Conservation (phyloP, 495 filamentous ascomycete species). For the Acidiella bohemica region DNA sequence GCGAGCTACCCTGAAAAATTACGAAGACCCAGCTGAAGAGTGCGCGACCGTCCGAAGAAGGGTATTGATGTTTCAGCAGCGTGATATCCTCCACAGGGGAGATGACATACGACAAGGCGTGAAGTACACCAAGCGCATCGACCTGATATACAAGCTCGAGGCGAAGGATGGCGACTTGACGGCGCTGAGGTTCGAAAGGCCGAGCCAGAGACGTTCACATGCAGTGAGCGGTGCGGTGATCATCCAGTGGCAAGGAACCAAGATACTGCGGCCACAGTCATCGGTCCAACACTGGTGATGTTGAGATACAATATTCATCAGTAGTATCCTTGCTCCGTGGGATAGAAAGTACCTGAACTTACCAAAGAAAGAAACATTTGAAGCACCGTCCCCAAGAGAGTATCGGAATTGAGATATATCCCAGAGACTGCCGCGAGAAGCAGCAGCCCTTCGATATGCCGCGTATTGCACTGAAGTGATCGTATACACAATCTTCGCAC, state of each 20-base stretch:
- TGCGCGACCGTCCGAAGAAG: too few relatives aligned
- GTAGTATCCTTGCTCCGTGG: slow-evolving; percentile 22
- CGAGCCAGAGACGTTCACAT: too few relatives aligned
- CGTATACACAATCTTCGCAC: slow-evolving; percentile 38
- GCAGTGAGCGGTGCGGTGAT: too few relatives aligned
- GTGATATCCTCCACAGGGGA: slow-evolving; percentile 53
- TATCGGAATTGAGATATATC: slow-evolving; percentile 99
- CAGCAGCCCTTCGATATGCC: too few relatives aligned
- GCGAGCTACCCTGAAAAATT: too few relatives aligned
- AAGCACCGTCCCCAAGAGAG: slow-evolving; percentile 70
- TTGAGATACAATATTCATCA: slow-evolving; percentile 11
- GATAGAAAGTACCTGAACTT: not conserved
- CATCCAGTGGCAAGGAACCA: too few relatives aligned
- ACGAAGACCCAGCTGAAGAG: too few relatives aligned
- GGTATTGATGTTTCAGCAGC: slow-evolving; percentile 63
- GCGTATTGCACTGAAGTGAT: slow-evolving; percentile 99
- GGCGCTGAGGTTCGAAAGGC: too few relatives aligned
- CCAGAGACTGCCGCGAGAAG: too few relatives aligned
- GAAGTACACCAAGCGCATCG: slow-evolving; percentile 66
- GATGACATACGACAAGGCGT: slow-evolving; percentile 57
- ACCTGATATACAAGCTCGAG: slow-evolving; percentile 51
- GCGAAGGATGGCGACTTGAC: not conserved
- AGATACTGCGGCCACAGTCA: too few relatives aligned
- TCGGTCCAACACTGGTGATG: too few relatives aligned
- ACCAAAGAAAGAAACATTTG: slow-evolving; percentile 33